Conservation (phyloP, 805 yeast species). For the Kluyveromyces nonfermentans region DNA sequence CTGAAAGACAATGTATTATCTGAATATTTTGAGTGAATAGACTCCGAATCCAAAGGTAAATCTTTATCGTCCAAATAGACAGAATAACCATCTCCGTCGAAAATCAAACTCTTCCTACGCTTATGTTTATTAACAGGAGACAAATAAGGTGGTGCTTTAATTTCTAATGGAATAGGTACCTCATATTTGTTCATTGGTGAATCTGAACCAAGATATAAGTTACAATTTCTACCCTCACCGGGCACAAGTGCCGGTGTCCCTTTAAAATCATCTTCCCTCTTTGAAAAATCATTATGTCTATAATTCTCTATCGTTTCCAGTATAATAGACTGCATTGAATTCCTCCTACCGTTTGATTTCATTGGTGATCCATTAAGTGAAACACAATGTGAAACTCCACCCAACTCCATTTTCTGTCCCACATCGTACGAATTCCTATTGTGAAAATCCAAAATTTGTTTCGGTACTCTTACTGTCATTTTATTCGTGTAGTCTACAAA, state of each 20-base stretch:
- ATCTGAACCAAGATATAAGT: conserved; percentile 28
- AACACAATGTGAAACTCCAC: background rate
- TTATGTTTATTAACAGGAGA: conserved; percentile 28
- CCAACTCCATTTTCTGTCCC: no score
- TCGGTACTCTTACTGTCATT: conserved; percentile 24
- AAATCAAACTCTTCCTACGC: conserved; percentile 24
- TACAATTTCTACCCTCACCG: conserved; percentile 4
- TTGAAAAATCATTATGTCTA: conserved; percentile 1
- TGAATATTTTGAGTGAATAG: conserved; percentile 1
- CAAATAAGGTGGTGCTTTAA: conserved; percentile 30
- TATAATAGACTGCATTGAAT: conserved; percentile 24
- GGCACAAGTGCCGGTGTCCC: conserved; percentile 6
- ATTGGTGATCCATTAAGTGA: background rate
- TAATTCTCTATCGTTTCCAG: conserved; percentile 17
- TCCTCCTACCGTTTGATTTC: conserved; percentile 8
- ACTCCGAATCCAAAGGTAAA: background rate
- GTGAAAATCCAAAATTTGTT: conserved; percentile 25
- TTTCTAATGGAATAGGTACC: conserved; percentile 32
- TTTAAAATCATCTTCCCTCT: background rate
- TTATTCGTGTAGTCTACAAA: conserved; percentile 22
- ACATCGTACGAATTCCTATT: conserved; percentile 3
- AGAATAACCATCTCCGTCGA: conserved; percentile 32
- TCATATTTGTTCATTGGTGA: conserved; percentile 28
- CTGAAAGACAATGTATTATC: conserved; percentile 2
- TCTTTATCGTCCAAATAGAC: conserved; percentile 11